Percentiles rank a stretch among this genome's conserved stretches.
Evolutionary conservation across 2,329 filamentous ascomycete species (phyloP).

Genomic region (Ceratocystis papillata): DNA sequence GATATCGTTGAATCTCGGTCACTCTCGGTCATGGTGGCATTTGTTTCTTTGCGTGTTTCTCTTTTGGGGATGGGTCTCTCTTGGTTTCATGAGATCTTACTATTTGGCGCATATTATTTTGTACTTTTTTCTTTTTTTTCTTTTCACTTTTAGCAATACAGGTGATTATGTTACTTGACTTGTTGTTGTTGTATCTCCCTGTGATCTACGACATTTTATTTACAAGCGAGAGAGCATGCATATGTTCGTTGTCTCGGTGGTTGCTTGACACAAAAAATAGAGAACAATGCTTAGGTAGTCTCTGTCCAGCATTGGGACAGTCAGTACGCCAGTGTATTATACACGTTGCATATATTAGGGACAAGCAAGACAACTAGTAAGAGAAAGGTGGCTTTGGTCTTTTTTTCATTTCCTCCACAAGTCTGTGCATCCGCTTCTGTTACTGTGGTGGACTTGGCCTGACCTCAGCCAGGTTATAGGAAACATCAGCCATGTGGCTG

Average conservation of each 20-base stretch:
- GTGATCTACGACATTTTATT: no score
- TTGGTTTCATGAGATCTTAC: not conserved
- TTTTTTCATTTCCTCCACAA: not conserved
- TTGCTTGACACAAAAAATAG: no score
- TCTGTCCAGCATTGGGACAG: no score
- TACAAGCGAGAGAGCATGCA: not conserved
- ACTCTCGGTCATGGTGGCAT: constrained; percentile 1
- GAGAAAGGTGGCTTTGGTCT: constrained; percentile 2
- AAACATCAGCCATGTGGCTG: not conserved
- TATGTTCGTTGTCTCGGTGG: not conserved
- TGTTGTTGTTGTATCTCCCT: no score
- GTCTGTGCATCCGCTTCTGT: not conserved
- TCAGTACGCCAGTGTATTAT: not conserved
- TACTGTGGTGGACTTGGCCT: not conserved
- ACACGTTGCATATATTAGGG: not conserved
- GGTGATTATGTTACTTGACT: not conserved
- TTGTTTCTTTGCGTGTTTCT: constrained; percentile 8
- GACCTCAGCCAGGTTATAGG: not conserved
- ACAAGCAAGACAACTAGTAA: no score
- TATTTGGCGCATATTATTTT: not conserved
- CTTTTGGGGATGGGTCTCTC: not conserved
- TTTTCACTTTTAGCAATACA: not conserved
- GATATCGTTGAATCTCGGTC: no score
- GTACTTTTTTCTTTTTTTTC: not conserved
- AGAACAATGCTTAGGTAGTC: no score